Evolutionary conservation across 805 yeast genomes (phyloP), one percentile per base, ranked within the genome.

Genomic region (Pichia rugopelliculosa): DNA sequence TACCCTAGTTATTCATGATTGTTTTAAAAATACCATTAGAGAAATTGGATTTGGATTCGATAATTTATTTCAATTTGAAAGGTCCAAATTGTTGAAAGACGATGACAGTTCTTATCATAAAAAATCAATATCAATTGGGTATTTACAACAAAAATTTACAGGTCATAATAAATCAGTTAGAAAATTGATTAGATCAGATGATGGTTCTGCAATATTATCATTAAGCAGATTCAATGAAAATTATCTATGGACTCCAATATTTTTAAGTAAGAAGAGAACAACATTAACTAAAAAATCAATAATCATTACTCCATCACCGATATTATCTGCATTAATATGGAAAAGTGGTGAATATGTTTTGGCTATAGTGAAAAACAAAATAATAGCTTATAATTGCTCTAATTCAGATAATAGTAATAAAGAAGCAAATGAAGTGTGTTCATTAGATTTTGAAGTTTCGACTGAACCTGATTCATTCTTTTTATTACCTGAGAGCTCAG

Each of bases 161-260:
- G 98, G 98, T 1, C 96, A 89, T 59, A 76, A 79, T 47, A 89
- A 89, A 59, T 86, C 96, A 0, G 80, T 90, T 21, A 79, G 77
- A 54, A 74, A 72, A 42, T 62, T 90, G 3, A 68, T 78, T 17
- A 77, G 89, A 56, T 84, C 95, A 1, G 68, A 79, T 7, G 78
- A 80, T 57, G 91, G 90, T 33, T 68, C 72, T 24, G 74, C 84
- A 0, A 61, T 82, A 51, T 61, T 84, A 11, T 76, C 88, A 1
- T 63, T 74, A 12, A 76, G 84, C 8, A 67, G 88, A 52, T 84
- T 81, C 55, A 75, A 75, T 39, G 85, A 80, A 50, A 80, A 77
- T 54, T 72, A 74, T 39, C 63, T 84, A 3, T 84, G 91, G 91
- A 58, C 60, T 12, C 77, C 82, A 0, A 58, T 64, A 15, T 56